These are phyloP conservation scores for Clarireedia sp. DNA, from an alignment of 2,329 filamentous ascomycete genomes.

Conservation along the genomic window DNA sequence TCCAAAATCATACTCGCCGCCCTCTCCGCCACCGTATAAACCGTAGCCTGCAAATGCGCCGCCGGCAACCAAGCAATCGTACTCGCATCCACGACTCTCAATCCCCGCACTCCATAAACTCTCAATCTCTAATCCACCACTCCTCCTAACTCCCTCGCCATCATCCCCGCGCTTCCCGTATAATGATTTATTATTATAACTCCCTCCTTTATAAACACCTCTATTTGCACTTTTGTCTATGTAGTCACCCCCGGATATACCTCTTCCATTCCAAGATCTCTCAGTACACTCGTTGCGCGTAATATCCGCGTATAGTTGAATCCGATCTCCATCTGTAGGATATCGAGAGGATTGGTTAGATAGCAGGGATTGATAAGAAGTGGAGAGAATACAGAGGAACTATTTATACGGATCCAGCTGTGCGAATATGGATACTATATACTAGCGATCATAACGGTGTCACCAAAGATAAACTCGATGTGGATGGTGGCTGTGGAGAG, in stretches of 20 bases:
- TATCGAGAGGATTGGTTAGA: slow-evolving; percentile 35
- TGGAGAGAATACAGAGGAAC: slow-evolving; percentile 28
- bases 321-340: slow-evolving; percentile 8
- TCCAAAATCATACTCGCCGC: not conserved
- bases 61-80: slow-evolving; percentile 23
- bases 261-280: not conserved
- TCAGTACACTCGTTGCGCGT: not conserved
- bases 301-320: slow-evolving; percentile 10
- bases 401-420: slow-evolving; percentile 43
- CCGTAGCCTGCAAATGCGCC: slow-evolving; percentile 18
- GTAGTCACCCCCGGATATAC: not conserved
- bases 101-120: slow-evolving; percentile 23
- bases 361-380: slow-evolving; percentile 36
- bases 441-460: not conserved
- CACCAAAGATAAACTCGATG: slow-evolving; percentile 4
- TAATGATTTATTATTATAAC: slow-evolving; percentile 8
- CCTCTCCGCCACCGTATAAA: slow-evolving; percentile 26
- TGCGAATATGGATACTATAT: slow-evolving; percentile 44
- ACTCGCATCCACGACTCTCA: slow-evolving; percentile 23
- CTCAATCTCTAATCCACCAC: slow-evolving; percentile 22
- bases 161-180: slow-evolving; percentile 9
- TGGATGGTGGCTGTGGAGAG: not conserved
- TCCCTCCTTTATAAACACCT: not conserved
- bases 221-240: not conserved
- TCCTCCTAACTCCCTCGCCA: slow-evolving; percentile 9